A percentile compares a stretch with the other conserved stretches of the same genome.
phyloP scores from a whole-genome alignment of 495 filamentous ascomycete species.

The Mycothermus thermophilus region DNA sequence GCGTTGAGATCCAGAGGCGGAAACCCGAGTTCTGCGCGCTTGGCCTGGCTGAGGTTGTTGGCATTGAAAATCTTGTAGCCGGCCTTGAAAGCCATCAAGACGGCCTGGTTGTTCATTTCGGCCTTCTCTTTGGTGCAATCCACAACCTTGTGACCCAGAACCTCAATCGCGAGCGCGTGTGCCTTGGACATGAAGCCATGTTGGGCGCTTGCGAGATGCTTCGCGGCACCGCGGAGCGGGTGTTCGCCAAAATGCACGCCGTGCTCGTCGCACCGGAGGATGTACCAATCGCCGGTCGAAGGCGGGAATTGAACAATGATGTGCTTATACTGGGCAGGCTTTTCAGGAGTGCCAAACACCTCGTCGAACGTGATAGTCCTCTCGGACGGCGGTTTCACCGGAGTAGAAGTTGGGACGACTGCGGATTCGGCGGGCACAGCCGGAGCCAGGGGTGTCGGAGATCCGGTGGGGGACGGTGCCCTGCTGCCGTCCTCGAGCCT shows the following conservation, averaged over 20 bases:
- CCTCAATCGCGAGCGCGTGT: conserved; percentile 15
- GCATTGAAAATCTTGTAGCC: conserved; percentile 22
- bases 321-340: conserved; percentile 25
- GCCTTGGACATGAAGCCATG: conserved; percentile 25
- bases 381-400: too few relatives aligned
- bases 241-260: conserved; percentile 27
- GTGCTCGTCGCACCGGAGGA: conserved; percentile 32
- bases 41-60: conserved; percentile 13
- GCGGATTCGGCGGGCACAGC: too few relatives aligned
- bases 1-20: conserved; percentile 2
- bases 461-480: too few relatives aligned
- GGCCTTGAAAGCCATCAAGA: conserved; percentile 13
- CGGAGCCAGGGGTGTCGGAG: too few relatives aligned
- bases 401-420: too few relatives aligned
- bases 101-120: conserved; percentile 21
- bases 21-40: conserved; percentile 7
- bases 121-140: conserved; percentile 18
- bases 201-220: conserved; percentile 23
- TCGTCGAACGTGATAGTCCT: conserved; percentile 26
- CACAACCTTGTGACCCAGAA: conserved; percentile 24
- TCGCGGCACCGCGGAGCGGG: conserved; percentile 27
- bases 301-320: conserved; percentile 26
- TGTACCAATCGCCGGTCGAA: conserved; percentile 20
- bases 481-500: too few relatives aligned
- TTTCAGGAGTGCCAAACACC: conserved; percentile 20